Evolutionary conservation across 768 basidiomycete species (phyloP), one percentile per base, ranked within the genome.

Genomic region (Termitomyces sp.): DNA sequence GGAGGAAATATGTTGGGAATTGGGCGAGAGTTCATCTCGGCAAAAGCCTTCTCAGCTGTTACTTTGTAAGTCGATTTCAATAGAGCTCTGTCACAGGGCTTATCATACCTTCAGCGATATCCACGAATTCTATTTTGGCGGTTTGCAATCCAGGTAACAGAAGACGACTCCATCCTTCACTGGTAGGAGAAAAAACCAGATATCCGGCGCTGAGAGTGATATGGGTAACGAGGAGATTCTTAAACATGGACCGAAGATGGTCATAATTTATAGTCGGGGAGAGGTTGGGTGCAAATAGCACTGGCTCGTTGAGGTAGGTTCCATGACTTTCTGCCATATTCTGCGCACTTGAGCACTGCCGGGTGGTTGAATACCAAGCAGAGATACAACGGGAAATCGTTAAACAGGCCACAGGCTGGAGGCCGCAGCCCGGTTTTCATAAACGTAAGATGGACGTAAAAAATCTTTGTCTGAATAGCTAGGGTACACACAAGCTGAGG

Each of bases 201-300:
- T 55, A 40, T 32, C 24, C 39, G 32, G 54, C 39, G 18, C 54
- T 55, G 24, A 55, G 39, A 40, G 54, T 55, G 24, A 55, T 55
- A 32, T 39, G 54, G 13, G 54, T 39, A 32, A 55, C 54, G 39
- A 40, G 54, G 54, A 40, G 24, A 32, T 18, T 55, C 11, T 40
- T 55, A 28, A 55, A 54, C 53, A 54, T 54, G 38, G 39, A 4
- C 38, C 53, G 16, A 32, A 55, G 54, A 40, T 55, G 54, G 11
- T 40, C 54, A 18, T 54, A 55, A 22, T 22, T 28, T 11, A 55
- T 40, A 18, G 24, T n/a, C 24, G 39, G 13, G 11, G 54, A 24
- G 18, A 40, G 54, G 15, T 55, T 32, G 6, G 6, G 18, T n/a
- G 24, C 54, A 55, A 55, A 55, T 12, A 55, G 39, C 24, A 55